Evolutionary conservation across 2,329 filamentous ascomycete species (phyloP).

Genomic region (Lasiodiplodia sp.): DNA sequence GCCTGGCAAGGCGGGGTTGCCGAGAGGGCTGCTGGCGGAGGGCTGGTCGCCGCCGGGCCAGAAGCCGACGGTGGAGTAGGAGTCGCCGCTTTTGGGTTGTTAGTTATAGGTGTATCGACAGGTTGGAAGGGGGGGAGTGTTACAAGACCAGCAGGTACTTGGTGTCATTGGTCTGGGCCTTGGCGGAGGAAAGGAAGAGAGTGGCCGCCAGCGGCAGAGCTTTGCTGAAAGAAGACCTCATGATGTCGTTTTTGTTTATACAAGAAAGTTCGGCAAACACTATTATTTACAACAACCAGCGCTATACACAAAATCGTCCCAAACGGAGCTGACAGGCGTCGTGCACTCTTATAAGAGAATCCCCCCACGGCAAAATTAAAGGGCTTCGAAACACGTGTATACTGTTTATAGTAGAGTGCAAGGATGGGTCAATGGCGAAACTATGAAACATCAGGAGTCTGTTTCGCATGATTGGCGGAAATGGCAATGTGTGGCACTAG

Average conservation of each 20-base stretch:
- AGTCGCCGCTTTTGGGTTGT: conserved; percentile 35
- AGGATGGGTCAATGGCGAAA: conserved; percentile 10
- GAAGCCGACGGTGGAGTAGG: conserved; percentile 37
- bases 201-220: conserved; percentile 24
- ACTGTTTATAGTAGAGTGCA: conserved; percentile 25
- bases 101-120: neutral
- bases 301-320: conserved; percentile 1
- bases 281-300: conserved; percentile 20
- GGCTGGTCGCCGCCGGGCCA: conserved; percentile 33
- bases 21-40: conserved; percentile 35
- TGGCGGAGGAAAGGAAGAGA: conserved; percentile 7
- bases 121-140: neutral
- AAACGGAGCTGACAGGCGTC: neutral
- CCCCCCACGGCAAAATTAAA: conserved; percentile 22
- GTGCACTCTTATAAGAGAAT: conserved; percentile 1
- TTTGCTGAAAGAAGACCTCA: conserved; percentile 16
- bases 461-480: conserved; percentile 26
- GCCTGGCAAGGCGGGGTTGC: conserved; percentile 36
- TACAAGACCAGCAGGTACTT: conserved; percentile 26
- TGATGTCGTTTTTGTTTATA: conserved; percentile 2
- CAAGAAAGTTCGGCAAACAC: neutral
- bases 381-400: conserved; percentile 5
- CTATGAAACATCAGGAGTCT: conserved; percentile 1
- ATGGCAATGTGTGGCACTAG: conserved; percentile 21
- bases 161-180: conserved; percentile 6